These are phyloP conservation scores for Aspergillus ochraceus DNA, from an alignment of 2,329 filamentous ascomycete genomes.

Conservation along the genomic window DNA sequence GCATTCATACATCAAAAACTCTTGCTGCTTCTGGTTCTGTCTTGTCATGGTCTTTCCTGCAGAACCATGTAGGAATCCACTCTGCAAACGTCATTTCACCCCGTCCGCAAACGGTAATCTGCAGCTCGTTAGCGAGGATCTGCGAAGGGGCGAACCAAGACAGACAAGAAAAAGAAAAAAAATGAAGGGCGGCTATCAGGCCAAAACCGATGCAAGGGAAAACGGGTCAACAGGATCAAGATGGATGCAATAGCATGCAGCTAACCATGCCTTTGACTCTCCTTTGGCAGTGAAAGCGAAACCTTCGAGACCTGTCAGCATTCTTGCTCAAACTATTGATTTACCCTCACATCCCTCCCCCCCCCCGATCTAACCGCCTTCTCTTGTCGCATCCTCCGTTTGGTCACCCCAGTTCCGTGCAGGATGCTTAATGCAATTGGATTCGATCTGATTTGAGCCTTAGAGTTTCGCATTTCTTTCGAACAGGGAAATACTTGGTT, in stretches of 20 bases:
- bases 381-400: not conserved
- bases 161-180: not conserved
- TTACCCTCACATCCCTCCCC: conserved; percentile 9
- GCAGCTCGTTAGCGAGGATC: not conserved
- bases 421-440: not conserved
- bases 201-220: not conserved
- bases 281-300: not conserved
- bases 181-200: not conserved
- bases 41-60: not conserved
- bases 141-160: not conserved
- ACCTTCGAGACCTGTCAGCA: conserved; percentile 10
- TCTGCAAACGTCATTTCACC: conserved; percentile 15
- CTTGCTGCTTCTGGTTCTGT: not conserved
- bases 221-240: not conserved
- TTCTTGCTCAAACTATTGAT: conserved; percentile 11
- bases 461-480: not conserved
- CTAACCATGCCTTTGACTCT: not conserved
- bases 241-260: not conserved
- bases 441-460: not conserved
- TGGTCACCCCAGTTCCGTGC: not conserved
- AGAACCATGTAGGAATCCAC: not conserved
- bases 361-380: not conserved
- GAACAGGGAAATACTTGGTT: not conserved
- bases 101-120: conserved; percentile 4
- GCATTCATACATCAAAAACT: not conserved